Base-by-base conservation (phyloP, 306 rosid genomes). In the Prunus mira region DNA sequence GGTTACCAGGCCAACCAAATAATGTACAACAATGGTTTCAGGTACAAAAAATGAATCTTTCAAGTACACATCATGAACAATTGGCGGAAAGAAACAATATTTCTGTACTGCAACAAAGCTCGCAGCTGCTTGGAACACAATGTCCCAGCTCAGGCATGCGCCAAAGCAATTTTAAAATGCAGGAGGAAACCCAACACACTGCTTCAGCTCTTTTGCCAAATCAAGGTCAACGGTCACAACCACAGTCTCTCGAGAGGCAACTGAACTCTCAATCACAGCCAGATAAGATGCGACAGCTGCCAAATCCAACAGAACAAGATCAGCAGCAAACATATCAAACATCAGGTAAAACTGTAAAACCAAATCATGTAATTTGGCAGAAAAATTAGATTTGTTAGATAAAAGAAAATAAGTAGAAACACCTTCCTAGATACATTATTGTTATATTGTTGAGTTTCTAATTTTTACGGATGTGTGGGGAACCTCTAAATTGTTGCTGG, bases 311-410 rank as follows among this genome's bases (percentile, higher is more conserved):
- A 27, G 87, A 88, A 78, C 86, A 88, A 30, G 96, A 87, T 72
- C 76, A 89, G 86, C 95, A 84, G 63, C 97, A 88, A 78, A 88
- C 91, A 83, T 82, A 87, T 73, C 97, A 88, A 74, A 80, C 77
- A 54, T 77, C 86, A 52, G 90, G 84, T 77, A 87, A 82, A 90
- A 80, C 84, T 85, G 55, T 93, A 79, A 74, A 90, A 83, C 46
- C 2, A 3, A 55, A 71, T 34, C 50, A 54, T 79, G 90, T 82
- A 68, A 82, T 82, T 75, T 89, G 91, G 80, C 94, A 83, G 50
- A 88, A 86, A 72, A 88, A 89, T 70, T 91, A 85, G 52, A 57
- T 87, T 46, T 88, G 85, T 82, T 93, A 86, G 78, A 28, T 91
- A 64, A 20, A 64, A 64, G 25, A 34, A 32, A 63, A 30, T 14